These are phyloP conservation scores for Heritiera littoralis DNA, from an alignment of 345 rosid species.

Conservation along the genomic window DNA sequence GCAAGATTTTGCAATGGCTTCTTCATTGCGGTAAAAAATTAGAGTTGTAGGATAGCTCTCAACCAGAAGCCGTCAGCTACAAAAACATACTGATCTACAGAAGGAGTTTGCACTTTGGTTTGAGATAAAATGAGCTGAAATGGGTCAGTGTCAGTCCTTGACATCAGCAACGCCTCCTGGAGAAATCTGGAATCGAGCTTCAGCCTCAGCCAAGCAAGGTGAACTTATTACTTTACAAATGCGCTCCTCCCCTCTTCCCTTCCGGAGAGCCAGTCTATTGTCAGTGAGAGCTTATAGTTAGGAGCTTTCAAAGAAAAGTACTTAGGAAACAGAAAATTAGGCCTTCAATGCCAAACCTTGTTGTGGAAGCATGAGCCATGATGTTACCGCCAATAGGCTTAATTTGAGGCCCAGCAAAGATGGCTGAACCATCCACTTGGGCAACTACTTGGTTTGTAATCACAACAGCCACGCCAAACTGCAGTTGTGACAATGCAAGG, in stretches of 20 bases:
- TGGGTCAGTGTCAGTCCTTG: background rate
- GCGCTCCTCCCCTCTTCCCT: conserved; percentile 96
- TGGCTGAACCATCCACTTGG: conserved; percentile 96
- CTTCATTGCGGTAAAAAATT: background rate
- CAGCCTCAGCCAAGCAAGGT: conserved; percentile 91
- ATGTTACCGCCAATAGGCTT: conserved; percentile 98
- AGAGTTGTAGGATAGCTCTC: too few species aligned
- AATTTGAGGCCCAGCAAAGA: conserved; percentile 94
- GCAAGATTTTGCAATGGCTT: background rate
- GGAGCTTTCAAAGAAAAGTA: background rate
- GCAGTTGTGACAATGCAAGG: conserved; percentile 20
- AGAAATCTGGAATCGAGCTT: conserved; percentile 89
- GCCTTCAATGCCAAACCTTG: conserved; percentile 52
- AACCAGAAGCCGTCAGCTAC: background rate
- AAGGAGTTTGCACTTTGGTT: background rate
- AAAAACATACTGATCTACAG: background rate
- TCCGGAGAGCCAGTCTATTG: conserved; percentile 76
- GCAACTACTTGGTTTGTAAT: conserved; percentile 98
- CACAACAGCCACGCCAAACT: conserved; percentile 97
- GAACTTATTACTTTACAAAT: conserved; percentile 98
- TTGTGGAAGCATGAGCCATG: conserved; percentile 99
- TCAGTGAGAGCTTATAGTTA: background rate
- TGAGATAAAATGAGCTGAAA: background rate
- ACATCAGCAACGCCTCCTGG: conserved; percentile 73
- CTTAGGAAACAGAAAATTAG: background rate